These are phyloP conservation scores for Lachnellula suecica DNA, from an alignment of 2,329 filamentous ascomycete genomes.

Conservation along the genomic window DNA sequence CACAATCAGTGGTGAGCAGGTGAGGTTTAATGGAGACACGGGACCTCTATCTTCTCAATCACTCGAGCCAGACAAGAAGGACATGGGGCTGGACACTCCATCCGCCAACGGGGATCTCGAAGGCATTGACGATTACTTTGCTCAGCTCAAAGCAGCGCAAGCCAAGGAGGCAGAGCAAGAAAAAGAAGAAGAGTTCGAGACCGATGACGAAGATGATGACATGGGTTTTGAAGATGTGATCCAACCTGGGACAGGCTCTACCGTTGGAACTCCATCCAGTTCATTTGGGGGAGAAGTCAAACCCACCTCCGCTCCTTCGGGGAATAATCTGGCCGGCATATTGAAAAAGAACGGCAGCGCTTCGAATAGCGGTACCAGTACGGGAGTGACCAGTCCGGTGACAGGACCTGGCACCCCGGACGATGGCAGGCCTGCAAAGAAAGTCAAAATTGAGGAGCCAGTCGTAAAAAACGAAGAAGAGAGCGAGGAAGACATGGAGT, in stretches of 20 bases:
- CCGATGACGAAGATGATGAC: constrained; percentile 46
- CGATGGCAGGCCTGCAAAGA: constrained; percentile 55
- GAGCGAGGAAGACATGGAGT: constrained; percentile 55
- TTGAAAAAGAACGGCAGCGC: constrained; percentile 30
- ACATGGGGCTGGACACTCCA: constrained; percentile 35
- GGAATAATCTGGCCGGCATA: constrained; percentile 22
- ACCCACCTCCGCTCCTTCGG: constrained; percentile 15
- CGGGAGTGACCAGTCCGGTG: constrained; percentile 32
- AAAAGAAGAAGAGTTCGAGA: constrained; percentile 50
- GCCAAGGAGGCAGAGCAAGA: constrained; percentile 47
- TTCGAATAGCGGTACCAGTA: constrained; percentile 32
- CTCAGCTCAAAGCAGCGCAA: constrained; percentile 62
- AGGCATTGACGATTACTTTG: constrained; percentile 67
- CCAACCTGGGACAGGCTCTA: constrained; percentile 23
- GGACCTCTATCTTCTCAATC: constrained; percentile 36
- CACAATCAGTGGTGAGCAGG: constrained; percentile 65
- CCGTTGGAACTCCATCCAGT: constrained; percentile 29
- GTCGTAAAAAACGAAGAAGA: constrained; percentile 41
- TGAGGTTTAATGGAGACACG: constrained; percentile 40
- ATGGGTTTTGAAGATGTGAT: constrained; percentile 47
- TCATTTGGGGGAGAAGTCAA: constrained; percentile 22
- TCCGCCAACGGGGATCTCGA: constrained; percentile 51
- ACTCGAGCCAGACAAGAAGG: constrained; percentile 47
- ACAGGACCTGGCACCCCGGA: constrained; percentile 36
- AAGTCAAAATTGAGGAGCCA: constrained; percentile 56